phyloP scores from a whole-genome alignment of 2,329 filamentous ascomycete genomes.

The Penicillium sp. region DNA sequence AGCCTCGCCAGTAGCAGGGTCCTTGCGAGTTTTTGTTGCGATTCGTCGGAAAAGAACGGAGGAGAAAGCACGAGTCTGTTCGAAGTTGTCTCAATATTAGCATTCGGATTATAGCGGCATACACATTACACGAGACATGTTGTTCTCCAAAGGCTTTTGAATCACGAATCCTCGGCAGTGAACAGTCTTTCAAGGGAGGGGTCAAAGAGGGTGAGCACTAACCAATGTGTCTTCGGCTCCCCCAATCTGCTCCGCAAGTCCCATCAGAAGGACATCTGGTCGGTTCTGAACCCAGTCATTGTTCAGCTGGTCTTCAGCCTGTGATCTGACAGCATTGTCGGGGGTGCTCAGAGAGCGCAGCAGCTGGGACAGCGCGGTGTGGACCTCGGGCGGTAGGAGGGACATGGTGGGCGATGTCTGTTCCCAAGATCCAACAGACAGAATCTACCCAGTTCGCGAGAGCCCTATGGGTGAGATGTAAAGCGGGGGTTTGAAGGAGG shows the following conservation, averaged over 20 bases:
- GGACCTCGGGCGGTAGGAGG: conserved; percentile 78
- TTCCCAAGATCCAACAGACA: conserved; percentile 29
- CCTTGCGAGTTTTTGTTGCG: conserved; percentile 83
- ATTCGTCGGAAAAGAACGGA: conserved; percentile 94
- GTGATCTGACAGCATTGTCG: conserved; percentile 80
- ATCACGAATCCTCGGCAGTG: background rate
- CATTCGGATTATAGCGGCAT: background rate
- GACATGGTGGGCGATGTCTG: conserved; percentile 64
- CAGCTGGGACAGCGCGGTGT: conserved; percentile 80
- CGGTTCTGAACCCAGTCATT: conserved; percentile 82
- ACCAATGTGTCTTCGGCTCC: conserved; percentile 72
- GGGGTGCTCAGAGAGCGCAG: conserved; percentile 84
- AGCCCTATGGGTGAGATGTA: conserved; percentile 16
- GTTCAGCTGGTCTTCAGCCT: conserved; percentile 87
- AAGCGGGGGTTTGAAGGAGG: conserved; percentile 15
- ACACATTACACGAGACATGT: background rate
- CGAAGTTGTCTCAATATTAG: background rate
- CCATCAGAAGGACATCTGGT: conserved; percentile 89
- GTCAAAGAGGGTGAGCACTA: conserved; percentile 36
- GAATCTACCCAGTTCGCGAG: conserved; percentile 21
- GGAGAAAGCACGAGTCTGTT: conserved; percentile 81
- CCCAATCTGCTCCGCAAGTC: conserved; percentile 87
- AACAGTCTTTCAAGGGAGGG: conserved; percentile 1
- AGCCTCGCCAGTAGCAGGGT: conserved; percentile 63
- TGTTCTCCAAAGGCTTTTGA: background rate